phyloP scores from a whole-genome alignment of 108 stramenopile genomes.

The Stephanodiscus minutulus region DNA sequence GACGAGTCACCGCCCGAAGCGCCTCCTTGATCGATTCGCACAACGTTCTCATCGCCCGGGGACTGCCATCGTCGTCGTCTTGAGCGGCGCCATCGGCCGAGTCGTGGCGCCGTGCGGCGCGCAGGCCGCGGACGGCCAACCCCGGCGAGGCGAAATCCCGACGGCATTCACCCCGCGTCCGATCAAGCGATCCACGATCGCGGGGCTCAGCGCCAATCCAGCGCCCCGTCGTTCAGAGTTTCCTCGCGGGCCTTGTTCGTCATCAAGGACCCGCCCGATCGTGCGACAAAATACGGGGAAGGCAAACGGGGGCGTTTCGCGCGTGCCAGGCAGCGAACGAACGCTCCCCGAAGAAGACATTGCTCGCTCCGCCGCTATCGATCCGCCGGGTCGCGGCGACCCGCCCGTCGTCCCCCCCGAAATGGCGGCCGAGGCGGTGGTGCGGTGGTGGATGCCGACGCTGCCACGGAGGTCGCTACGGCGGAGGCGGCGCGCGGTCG shows the following conservation, averaged over 20 bases:
- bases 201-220: slow-evolving; percentile 74
- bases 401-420: too few relatives aligned
- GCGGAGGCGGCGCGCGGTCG: too few relatives aligned
- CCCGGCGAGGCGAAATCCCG: slow-evolving; percentile 79
- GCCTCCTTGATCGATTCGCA: slow-evolving; percentile 41
- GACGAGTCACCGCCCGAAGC: slow-evolving; percentile 66
- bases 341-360: too few relatives aligned
- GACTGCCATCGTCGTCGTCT: slow-evolving; percentile 4
- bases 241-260: slow-evolving; percentile 72
- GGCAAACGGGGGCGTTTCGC: too few relatives aligned
- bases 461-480: too few relatives aligned
- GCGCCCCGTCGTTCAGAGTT: slow-evolving; percentile 47
- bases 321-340: too few relatives aligned
- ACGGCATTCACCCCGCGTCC: slow-evolving; percentile 63
- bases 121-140: slow-evolving; percentile 47
- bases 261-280: slow-evolving; percentile 87
- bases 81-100: not conserved
- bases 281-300: too few relatives aligned
- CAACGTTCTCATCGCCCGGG: slow-evolving; percentile 29
- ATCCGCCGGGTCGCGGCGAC: too few relatives aligned
- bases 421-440: too few relatives aligned
- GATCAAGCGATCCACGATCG: slow-evolving; percentile 52
- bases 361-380: too few relatives aligned
- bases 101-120: slow-evolving; percentile 53
- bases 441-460: too few relatives aligned